Base-by-base conservation (phyloP, 2,329 filamentous ascomycete genomes). In the Fusarium sp. region DNA sequence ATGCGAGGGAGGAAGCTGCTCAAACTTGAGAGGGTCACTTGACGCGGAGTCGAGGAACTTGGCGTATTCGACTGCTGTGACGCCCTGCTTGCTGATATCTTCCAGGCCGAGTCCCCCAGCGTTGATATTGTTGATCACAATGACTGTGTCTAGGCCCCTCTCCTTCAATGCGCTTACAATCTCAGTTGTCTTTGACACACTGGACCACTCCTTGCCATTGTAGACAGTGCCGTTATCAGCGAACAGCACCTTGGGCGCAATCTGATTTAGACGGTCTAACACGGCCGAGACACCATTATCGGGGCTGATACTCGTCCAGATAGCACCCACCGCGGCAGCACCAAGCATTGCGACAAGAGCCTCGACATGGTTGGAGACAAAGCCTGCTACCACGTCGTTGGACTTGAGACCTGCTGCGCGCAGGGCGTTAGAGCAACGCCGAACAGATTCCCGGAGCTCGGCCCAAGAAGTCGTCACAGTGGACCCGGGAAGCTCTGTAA, bases 231-330 rank as follows among this genome's bases (percentile, higher is more conserved):
- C 94, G 73, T 97, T 96, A 78, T 98, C 95, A 1, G 93, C 91
- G 76, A 98, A 97, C 4, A 98, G 83, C 1, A 97, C 82, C 63
- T 88, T 90, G 5, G 96, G 95, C 65, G 91, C 88, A 71, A 98
- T 96, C 82, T 98, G 96, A 47, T 88, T 87, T 65, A 98, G 82
- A 8, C 96, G 88, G 78, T 98, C 96, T 28, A 98, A 83, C 1
- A 98, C 95, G 15, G 95, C 95, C 74, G 93, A 94, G 2, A 97
- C 93, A 11, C 95, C 95, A 15, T 92, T 97, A 79, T 98, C 95
- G 3, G 95, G 94, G 74, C 93, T 97, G 51, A 98, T 94, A 7
- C 93, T 93, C 1, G 95, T 97, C 95, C 95, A 98, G 39, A 97
- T 89, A 15, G 93, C 95, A 31, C 96, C 96, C 3, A 98, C 80